A percentile compares a stretch with the other conserved stretches of the same genome.
Conservation (phyloP, 768 basidiomycete species). For the Trametes punicea region DNA sequence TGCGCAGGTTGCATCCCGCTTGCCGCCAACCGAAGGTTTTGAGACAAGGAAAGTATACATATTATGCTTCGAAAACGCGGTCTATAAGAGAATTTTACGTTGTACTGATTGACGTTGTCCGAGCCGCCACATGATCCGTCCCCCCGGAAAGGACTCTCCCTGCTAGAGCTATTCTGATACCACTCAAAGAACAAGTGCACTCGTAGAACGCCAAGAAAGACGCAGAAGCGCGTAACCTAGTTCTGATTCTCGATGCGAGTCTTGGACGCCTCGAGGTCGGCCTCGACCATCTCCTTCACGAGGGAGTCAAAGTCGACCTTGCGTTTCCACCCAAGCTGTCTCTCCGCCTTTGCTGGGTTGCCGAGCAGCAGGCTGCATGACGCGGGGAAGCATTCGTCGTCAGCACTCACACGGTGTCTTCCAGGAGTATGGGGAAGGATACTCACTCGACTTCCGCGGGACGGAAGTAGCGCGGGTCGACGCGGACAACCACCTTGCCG, state of each 20-base stretch:
- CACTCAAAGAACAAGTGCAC: too few relatives aligned
- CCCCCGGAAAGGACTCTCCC: too few relatives aligned
- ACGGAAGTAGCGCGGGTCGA: constrained; percentile 90
- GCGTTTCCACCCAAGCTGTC: constrained; percentile 86
- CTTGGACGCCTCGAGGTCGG: constrained; percentile 70
- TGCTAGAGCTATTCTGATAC: too few relatives aligned
- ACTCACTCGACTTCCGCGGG: constrained; percentile 93
- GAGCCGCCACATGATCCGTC: too few relatives aligned
- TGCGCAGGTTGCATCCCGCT: too few relatives aligned
- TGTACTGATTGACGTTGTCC: too few relatives aligned
- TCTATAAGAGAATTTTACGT: too few relatives aligned
- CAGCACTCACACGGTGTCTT: background rate
- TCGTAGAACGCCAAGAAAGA: too few relatives aligned
- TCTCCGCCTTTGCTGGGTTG: constrained; percentile 88
- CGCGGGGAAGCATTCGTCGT: background rate
- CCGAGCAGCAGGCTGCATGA: constrained; percentile 70
- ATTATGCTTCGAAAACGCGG: too few relatives aligned
- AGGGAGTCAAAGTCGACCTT: constrained; percentile 78
- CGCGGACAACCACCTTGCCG: constrained; percentile 70
- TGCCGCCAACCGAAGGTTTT: too few relatives aligned
- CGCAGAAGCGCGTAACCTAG: too few relatives aligned
- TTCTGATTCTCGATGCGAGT: constrained; percentile 85
- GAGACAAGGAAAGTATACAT: too few relatives aligned
- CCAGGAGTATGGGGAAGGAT: background rate
- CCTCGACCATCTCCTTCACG: constrained; percentile 88